phyloP scores from a whole-genome alignment of 2,329 filamentous ascomycete species.

The Juglanconis juglandina region DNA sequence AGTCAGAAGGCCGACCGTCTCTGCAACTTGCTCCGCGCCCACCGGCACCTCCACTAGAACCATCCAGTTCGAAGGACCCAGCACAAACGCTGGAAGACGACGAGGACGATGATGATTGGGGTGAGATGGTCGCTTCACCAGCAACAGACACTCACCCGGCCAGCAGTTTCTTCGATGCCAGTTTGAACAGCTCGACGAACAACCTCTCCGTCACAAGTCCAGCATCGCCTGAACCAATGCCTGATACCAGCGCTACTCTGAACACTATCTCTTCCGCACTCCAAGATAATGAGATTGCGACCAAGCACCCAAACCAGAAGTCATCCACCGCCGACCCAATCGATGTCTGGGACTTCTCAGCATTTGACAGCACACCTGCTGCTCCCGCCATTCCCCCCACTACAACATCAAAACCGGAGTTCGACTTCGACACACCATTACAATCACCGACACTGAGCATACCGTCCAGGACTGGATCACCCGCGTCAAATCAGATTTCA shows the following conservation, averaged over 20 bases:
- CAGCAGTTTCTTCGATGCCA: slow-evolving; percentile 8
- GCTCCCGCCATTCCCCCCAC: slow-evolving; percentile 12
- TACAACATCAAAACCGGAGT: slow-evolving; percentile 15
- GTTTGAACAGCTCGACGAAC: neutral
- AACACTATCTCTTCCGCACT: neutral
- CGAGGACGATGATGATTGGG: slow-evolving; percentile 57
- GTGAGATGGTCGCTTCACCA: slow-evolving; percentile 54
- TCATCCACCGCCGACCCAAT: neutral
- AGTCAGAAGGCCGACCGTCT: slow-evolving; percentile 7
- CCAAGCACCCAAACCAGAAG: neutral
- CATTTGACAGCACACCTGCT: slow-evolving; percentile 11
- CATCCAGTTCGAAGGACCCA: neutral
- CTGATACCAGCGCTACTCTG: neutral
- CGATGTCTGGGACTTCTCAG: slow-evolving; percentile 16
- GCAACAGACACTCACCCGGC: slow-evolving; percentile 8
- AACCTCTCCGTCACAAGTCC: neutral
- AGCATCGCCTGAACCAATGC: neutral
- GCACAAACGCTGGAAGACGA: slow-evolving; percentile 20
- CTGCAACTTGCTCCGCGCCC: slow-evolving; percentile 7
- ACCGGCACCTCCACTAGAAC: neutral
- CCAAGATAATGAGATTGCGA: neutral
- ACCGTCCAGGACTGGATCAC: slow-evolving; percentile 7
- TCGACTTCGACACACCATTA: slow-evolving; percentile 15
- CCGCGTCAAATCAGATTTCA: neutral
- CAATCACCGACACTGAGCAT: slow-evolving; percentile 8